A percentile compares a stretch with the other conserved stretches of the same genome.
phyloP scores from a whole-genome alignment of 2,329 filamentous ascomycete species.

The Alternaria longipes region DNA sequence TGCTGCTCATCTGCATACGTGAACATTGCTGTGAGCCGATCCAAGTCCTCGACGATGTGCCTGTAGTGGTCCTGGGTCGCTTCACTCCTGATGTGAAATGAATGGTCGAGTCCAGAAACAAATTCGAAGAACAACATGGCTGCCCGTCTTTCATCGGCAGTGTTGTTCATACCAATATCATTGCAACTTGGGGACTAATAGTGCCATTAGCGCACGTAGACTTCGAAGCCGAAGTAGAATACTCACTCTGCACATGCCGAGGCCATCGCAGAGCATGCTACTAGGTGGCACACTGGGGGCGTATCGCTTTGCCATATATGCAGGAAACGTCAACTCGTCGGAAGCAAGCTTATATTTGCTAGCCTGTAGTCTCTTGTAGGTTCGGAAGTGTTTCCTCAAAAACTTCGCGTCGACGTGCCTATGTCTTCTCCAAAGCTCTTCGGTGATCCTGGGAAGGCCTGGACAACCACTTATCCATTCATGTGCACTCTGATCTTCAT shows the following conservation, averaged over 20 bases:
- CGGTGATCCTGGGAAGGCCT: background rate
- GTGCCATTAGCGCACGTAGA: background rate
- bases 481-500: background rate
- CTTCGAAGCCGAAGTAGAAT: background rate
- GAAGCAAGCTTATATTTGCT: background rate
- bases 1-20: conserved; percentile 2
- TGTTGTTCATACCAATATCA: background rate
- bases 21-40: background rate
- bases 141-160: background rate
- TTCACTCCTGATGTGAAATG: background rate
- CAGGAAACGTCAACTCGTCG: conserved; percentile 1
- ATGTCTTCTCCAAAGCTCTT: background rate
- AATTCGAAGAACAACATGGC: conserved; percentile 6
- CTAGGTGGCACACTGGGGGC: background rate
- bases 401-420: background rate
- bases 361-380: background rate
- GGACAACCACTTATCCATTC: background rate
- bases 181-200: background rate
- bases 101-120: background rate
- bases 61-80: background rate
- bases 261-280: background rate
- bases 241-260: background rate
- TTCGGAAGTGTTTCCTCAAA: background rate
- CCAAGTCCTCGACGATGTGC: background rate
- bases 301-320: conserved; percentile 2